Evolutionary conservation across 345 rosid genomes (phyloP).

Genomic region (Draba incana): DNA sequence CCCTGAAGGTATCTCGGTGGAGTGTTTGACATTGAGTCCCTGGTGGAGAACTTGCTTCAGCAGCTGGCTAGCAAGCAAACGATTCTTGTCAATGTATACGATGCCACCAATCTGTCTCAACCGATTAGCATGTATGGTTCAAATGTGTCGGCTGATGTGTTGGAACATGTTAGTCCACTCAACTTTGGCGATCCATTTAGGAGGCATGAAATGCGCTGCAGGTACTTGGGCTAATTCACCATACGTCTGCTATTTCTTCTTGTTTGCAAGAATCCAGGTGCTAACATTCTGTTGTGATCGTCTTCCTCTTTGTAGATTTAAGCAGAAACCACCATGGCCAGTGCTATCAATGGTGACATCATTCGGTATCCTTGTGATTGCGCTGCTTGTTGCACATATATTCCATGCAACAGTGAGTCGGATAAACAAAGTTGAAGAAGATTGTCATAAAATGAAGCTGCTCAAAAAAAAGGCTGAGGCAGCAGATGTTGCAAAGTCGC

Average conservation of each 20-base stretch:
- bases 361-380: slow-evolving; percentile 74
- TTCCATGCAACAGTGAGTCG: slow-evolving; percentile 80
- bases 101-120: slow-evolving; percentile 62
- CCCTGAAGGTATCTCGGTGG: slow-evolving; percentile 89
- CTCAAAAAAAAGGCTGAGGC: slow-evolving; percentile 85
- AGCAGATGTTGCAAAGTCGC: slow-evolving; percentile 96
- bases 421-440: slow-evolving; percentile 88
- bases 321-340: slow-evolving; percentile 86
- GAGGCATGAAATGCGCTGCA: slow-evolving; percentile 98
- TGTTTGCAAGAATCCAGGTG: slow-evolving; percentile 14
- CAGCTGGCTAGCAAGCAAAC: slow-evolving; percentile 97
- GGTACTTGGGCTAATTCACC: slow-evolving; percentile 48
- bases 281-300: slow-evolving; percentile 28
- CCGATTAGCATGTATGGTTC: slow-evolving; percentile 98
- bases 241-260: slow-evolving; percentile 18
- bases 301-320: slow-evolving; percentile 58
- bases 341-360: slow-evolving; percentile 65
- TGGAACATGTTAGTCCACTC: slow-evolving; percentile 69
- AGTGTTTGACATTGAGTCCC: slow-evolving; percentile 83
- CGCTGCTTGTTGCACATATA: slow-evolving; percentile 74
- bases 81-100: slow-evolving; percentile 88
- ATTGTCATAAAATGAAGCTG: slow-evolving; percentile 69
- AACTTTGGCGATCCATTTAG: slow-evolving; percentile 95
- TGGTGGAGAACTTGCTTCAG: slow-evolving; percentile 92
- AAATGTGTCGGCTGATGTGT: slow-evolving; percentile 55